These are phyloP conservation scores for Myochromella boudieri DNA, from an alignment of 768 basidiomycete genomes.

Conservation along the genomic window DNA sequence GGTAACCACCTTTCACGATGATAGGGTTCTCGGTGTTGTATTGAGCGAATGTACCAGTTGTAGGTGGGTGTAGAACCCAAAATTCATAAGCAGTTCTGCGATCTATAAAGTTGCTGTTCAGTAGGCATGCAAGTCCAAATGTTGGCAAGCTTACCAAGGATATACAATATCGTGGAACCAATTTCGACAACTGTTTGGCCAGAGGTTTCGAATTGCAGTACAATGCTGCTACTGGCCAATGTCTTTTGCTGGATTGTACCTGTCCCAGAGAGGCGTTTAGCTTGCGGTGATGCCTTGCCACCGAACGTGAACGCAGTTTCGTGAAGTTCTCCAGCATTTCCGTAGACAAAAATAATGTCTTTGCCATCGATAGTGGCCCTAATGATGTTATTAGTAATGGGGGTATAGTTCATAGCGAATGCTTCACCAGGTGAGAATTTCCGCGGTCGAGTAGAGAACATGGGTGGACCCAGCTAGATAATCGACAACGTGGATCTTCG, in stretches of 20 bases:
- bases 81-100: constrained; percentile 49
- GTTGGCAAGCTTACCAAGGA: constrained; percentile 34
- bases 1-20: constrained; percentile 48
- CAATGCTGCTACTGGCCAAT: constrained; percentile 34
- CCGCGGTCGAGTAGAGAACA: constrained; percentile 47
- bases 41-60: constrained; percentile 32
- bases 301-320: constrained; percentile 47
- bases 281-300: constrained; percentile 21
- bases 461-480: constrained; percentile 43
- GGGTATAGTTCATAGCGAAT: background rate
- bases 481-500: constrained; percentile 52
- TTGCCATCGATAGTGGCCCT: constrained; percentile 51
- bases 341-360: constrained; percentile 48
- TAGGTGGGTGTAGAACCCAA: constrained; percentile 47
- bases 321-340: constrained; percentile 45
- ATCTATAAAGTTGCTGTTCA: constrained; percentile 28
- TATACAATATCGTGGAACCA: constrained; percentile 41
- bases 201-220: constrained; percentile 43
- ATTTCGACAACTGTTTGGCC: constrained; percentile 48
- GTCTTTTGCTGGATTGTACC: constrained; percentile 34
- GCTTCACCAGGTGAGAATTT: constrained; percentile 47
- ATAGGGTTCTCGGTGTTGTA: constrained; percentile 43
- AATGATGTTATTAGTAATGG: background rate
- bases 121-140: background rate
- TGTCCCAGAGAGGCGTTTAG: constrained; percentile 34